Percentiles rank a stretch among this genome's conserved stretches.
Evolutionary conservation across 345 rosid genomes (phyloP).

Genomic region (Conringia planisiliqua): DNA sequence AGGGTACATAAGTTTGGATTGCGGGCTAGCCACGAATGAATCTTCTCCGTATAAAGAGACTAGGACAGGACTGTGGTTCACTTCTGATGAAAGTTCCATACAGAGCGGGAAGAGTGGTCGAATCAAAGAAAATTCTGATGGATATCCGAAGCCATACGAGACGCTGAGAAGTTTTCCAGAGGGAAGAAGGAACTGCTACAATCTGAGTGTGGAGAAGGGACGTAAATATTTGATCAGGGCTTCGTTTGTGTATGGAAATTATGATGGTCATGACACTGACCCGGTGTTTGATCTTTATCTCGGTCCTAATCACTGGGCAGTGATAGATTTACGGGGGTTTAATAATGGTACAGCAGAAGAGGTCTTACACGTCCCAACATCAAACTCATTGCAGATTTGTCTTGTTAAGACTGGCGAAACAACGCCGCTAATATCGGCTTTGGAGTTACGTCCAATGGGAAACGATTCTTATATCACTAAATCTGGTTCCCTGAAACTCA

Average conservation of each 20-base stretch:
- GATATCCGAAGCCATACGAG: background rate
- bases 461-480: background rate
- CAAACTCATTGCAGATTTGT: conserved; percentile 19
- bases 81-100: conserved; percentile 34
- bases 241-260: conserved; percentile 39
- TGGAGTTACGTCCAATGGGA: conserved; percentile 22
- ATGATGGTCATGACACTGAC: background rate
- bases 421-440: background rate
- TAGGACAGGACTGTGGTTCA: fast-evolving
- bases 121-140: background rate
- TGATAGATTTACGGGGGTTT: background rate
- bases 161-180: conserved; percentile 39
- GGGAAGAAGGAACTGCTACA: conserved; percentile 43
- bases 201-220: conserved; percentile 21
- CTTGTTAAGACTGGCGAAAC: conserved; percentile 24
- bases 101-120: conserved; percentile 18
- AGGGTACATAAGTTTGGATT: conserved; percentile 51
- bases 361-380: conserved; percentile 8
- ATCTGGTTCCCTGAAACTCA: background rate
- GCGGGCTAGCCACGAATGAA: conserved; percentile 32
- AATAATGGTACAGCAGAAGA: background rate
- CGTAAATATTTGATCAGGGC: conserved; percentile 35
- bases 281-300: conserved; percentile 11
- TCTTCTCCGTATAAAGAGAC: conserved; percentile 16
- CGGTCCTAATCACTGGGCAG: conserved; percentile 30